Base-by-base conservation (phyloP, 495 filamentous ascomycete species). In the Neurospora africana region DNA sequence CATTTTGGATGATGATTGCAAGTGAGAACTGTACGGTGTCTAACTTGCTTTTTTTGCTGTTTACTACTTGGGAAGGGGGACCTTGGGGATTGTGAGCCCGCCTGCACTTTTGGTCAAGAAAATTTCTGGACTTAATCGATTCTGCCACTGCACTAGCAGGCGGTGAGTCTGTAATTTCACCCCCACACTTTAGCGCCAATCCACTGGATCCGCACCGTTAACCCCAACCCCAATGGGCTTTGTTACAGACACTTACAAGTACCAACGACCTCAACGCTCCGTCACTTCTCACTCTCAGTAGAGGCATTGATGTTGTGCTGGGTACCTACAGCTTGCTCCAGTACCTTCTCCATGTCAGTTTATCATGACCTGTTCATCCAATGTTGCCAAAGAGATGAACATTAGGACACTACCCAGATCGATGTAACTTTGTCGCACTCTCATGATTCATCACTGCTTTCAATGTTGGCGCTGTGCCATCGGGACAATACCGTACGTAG, bases 1-100 rank as follows among this genome's bases (percentile, higher is more conserved):
- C 91, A 93, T 93, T 74, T 69, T 79, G 38, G 67, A 23, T 68
- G 75, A n/a, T 74, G 41, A 21, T 40, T 36, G 17, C 21, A 39
- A 30, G 40, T 41, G 17, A 30, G 36, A 44, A 30, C 53, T 68
- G 27, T 65, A 35, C 9, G 43, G 33, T 65, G 69, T 35, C 30
- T 41, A 35, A 71, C 41, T 37, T 65, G 69, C n/a, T 27, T 71
- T 41, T 10, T 70, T 38, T 36, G 4, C n/a, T 33, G 37, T 40
- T 10, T 70, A 41, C 43, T 70, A 41, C 43, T 36, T 36, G 30
- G 36, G 9, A 68, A 65, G 9, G 13, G 67, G 72, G 65, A 19
- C 27, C 72, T 72, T 41, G 35, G 36, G 17, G 38, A 61, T 13
- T 53, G 30, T 13, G 11, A 33, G 33, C 70, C 70, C 44, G 33